phyloP scores from a whole-genome alignment of 139 green algal species.

The Auxenochlorella pyrenoidosa region DNA sequence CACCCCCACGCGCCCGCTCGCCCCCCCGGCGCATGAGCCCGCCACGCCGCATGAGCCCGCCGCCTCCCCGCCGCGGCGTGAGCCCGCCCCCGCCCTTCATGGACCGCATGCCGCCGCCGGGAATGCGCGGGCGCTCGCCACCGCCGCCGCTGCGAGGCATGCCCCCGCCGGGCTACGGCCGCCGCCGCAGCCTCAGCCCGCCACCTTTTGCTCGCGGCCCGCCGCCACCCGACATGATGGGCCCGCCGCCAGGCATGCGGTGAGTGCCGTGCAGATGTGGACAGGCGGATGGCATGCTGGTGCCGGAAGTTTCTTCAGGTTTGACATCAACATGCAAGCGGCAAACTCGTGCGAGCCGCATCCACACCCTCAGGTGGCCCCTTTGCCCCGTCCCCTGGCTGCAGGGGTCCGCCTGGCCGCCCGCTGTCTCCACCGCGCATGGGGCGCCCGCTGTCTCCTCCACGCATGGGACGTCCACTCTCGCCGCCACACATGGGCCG shows the following conservation, averaged over 20 bases:
- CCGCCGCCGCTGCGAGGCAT: conserved; percentile 15
- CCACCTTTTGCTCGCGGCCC: conserved; percentile 3
- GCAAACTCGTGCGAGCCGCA: not conserved
- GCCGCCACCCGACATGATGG: conserved; percentile 14
- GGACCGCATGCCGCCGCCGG: conserved; percentile 1
- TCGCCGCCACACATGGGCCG: not conserved
- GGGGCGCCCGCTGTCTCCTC: not conserved
- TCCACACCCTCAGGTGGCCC: not conserved
- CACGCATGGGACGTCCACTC: not conserved
- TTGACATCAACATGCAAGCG: not conserved
- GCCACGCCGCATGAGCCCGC: conserved; percentile 8
- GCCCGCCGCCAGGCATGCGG: not conserved
- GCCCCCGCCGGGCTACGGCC: conserved; percentile 6
- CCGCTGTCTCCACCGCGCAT: not conserved
- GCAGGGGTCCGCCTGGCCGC: not conserved
- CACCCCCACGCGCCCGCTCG: not conserved
- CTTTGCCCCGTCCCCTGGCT: not conserved
- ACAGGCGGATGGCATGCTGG: too few relatives aligned
- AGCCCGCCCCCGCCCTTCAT: not conserved
- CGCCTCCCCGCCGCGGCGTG: not conserved
- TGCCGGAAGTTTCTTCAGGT: too few relatives aligned
- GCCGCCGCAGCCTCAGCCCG: conserved; percentile 16
- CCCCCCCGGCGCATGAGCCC: not conserved
- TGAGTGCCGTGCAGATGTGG: not conserved
- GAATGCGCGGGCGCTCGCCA: conserved; percentile 4